Base-by-base conservation (phyloP, 345 rosid species). In the Camelina laxa region DNA sequence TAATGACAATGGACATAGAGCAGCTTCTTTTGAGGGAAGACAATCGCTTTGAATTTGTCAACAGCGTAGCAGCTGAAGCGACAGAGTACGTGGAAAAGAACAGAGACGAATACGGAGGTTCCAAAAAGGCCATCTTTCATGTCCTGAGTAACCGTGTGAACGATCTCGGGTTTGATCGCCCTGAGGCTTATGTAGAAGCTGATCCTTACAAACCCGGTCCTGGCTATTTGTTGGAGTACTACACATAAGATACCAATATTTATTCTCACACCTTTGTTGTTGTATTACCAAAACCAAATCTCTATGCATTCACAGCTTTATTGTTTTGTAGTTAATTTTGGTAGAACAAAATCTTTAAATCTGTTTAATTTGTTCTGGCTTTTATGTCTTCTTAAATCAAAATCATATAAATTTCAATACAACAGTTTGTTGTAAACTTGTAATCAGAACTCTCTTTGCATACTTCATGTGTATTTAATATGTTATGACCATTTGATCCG, bases 151-250 rank as follows among this genome's bases (percentile, higher is more conserved):
- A 91, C 79, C 89, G 95, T 7, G 77, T 91, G 58, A 89, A 89
- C n/a, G 96, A 94, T 77, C 68, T 86, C 24, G 98, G 97, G 22
- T 80, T 85, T 70, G 73, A 84, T 67, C 89, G 97, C 2, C 87
- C 93, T 0, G 97, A 87, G 4, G 97, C 87, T 12, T 94, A 94
- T 58, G 74, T 62, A 9, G 95, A 86, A 65, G 14, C 88, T 4
- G 98, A 91, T 56, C 91, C 91, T 73, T 91, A 69, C 81, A 87
- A 80, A 76, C 98, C 96, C 0, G 96, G 94, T 21, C 96, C 98
- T 68, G 83, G 81, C 41, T 89, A 51, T 75, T 44, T 91, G 70
- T 81, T 76, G 80, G 89, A 91, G 77, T 84, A 86, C 57, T 84
- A 73, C 74, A 85, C 90, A 5, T 92, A 65, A 84, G 24, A 3